Evolutionary conservation across 2,329 filamentous ascomycete species (phyloP).

Genomic region (Trichoderma arundinaceum): DNA sequence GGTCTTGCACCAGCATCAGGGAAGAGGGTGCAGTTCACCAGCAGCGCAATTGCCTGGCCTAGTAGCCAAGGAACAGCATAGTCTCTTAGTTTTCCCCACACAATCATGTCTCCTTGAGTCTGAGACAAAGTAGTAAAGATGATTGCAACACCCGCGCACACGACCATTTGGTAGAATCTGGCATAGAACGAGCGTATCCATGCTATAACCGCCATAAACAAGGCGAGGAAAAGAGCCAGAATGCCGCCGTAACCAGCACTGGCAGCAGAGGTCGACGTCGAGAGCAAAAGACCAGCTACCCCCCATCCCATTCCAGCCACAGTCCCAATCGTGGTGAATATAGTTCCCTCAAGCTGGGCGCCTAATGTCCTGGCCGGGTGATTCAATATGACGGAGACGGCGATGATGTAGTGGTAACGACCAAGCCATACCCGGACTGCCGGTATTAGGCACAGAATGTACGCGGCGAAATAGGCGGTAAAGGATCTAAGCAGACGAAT

Average conservation of each 20-base stretch:
- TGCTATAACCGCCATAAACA: conserved; percentile 59
- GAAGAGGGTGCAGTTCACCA: conserved; percentile 54
- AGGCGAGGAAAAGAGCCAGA: conserved; percentile 59
- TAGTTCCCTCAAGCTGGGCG: conserved; percentile 61
- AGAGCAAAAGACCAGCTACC: conserved; percentile 58
- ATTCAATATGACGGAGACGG: conserved; percentile 62
- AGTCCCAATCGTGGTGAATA: conserved; percentile 60
- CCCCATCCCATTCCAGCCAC: conserved; percentile 62
- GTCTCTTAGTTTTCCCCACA: conserved; percentile 57
- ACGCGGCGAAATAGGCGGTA: conserved; percentile 62
- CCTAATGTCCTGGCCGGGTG: conserved; percentile 62
- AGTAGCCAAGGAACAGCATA: conserved; percentile 63
- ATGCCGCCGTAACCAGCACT: conserved; percentile 59
- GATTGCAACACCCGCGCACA: conserved; percentile 62
- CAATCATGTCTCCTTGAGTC: conserved; percentile 48
- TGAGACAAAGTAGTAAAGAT: conserved; percentile 60
- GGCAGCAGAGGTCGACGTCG: conserved; percentile 55
- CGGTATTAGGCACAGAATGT: conserved; percentile 60
- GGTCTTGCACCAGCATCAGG: conserved; percentile 63
- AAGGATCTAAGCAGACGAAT: conserved; percentile 60
- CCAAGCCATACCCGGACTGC: conserved; percentile 57
- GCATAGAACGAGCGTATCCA: conserved; percentile 62
- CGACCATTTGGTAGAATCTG: conserved; percentile 60
- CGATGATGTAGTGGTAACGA: conserved; percentile 60
- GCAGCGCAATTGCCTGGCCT: conserved; percentile 59